Evolutionary conservation across 768 basidiomycete genomes (phyloP), one percentile per base, ranked within the genome.

Genomic region (Glaciozyma antarctica): DNA sequence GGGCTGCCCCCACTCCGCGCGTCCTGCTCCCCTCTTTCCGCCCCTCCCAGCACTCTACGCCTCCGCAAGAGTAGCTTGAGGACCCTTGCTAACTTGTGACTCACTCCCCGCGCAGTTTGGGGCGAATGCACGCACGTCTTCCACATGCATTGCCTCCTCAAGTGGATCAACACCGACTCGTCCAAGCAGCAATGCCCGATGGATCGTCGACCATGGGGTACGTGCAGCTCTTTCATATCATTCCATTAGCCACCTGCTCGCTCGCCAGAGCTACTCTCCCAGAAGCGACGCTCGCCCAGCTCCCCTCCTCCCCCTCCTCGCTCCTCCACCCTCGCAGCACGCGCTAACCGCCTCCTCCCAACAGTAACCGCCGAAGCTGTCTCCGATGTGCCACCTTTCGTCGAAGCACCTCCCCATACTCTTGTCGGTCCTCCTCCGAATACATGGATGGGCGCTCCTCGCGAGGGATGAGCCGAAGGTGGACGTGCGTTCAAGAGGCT

Each of bases 161-260:
- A 97, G 76, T 99, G 95, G 95, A 84, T 97, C 65, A 86, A 86
- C 5, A 93, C 92, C 0, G 7, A 84, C 22, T 60, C 88, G 19
- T 92, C 88, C 44, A 97, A 97, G 76, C 86, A 88, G 71, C 90
- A 93, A 71, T 99, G 95, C 80, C 95, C 95, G n/a, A 93, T 99
- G 90, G 94, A 98, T 75, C 81, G 95, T 38, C 79, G 90, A 72
- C 80, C 86, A 4, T 99, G 94, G 94, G 69, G 72, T 73, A 24
- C 54, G 71, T 32, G 4, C 5, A 32, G 32, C 32, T 32, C 32
- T 32, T 32, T 32, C 32, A 5, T 32, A 4, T 4, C 32, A 32
- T 9, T 9, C 32, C 32, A 32, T 32, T 9, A 4, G 4, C 32
- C 32, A 32, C 32, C 32, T 32, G 32, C 32, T 32, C 32, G 32